A percentile compares a stretch with the other conserved stretches of the same genome.
Evolutionary conservation across 805 yeast genomes (phyloP).

Genomic region (Wickerhamomyces rabaulensis): DNA sequence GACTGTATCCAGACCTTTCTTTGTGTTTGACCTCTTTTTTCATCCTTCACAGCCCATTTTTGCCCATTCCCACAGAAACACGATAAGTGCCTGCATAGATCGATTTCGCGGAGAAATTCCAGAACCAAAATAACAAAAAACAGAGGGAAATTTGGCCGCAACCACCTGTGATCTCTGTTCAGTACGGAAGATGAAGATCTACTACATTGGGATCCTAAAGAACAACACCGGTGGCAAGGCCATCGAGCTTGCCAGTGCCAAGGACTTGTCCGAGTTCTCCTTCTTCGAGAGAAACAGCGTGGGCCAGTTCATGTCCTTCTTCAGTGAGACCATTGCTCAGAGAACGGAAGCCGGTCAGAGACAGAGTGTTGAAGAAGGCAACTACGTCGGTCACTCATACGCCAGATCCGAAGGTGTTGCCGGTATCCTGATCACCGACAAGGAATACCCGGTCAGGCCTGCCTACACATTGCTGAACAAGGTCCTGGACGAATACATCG

Average conservation of each 20-base stretch:
- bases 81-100: neutral
- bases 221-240: constrained; percentile 54
- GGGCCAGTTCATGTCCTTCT: constrained; percentile 91
- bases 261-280: constrained; percentile 80
- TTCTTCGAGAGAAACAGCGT: constrained; percentile 84
- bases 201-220: constrained; percentile 82
- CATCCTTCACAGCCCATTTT: no score
- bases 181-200: constrained; percentile 69
- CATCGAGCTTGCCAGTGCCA: constrained; percentile 70
- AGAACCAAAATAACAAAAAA: neutral
- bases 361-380: constrained; percentile 85
- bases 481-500: constrained; percentile 82
- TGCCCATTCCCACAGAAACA: neutral
- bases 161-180: neutral
- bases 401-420: constrained; percentile 86
- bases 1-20: no score
- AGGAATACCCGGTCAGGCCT: constrained; percentile 95
- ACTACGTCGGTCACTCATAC: constrained; percentile 88
- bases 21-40: no score
- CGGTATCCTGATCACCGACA: constrained; percentile 88
- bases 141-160: neutral
- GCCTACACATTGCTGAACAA: constrained; percentile 92
- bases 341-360: constrained; percentile 88
- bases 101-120: no score
- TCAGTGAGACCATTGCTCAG: constrained; percentile 82